Conservation (phyloP, 2,329 filamentous ascomycete species). For the Kalaharituber pfeilii region DNA sequence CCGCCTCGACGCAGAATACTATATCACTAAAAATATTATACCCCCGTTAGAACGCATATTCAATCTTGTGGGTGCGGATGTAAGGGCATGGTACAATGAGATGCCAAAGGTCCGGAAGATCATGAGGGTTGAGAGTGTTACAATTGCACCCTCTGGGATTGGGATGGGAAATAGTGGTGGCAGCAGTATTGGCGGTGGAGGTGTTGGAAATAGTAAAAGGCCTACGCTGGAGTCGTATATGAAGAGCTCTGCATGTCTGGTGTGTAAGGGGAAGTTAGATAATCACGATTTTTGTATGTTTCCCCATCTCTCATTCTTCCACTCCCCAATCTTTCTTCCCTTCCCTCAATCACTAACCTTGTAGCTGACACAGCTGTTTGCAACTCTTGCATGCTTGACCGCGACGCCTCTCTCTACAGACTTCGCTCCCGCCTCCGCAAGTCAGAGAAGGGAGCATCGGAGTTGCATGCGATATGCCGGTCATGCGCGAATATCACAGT, state of each 20-base stretch:
- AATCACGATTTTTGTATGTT: conserved; percentile 29
- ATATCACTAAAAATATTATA: conserved; percentile 89
- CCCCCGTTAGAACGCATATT: conserved; percentile 92
- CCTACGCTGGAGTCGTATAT: conserved; percentile 88
- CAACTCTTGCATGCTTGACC: conserved; percentile 35
- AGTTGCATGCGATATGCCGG: conserved; percentile 56
- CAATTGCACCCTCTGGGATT: conserved; percentile 18
- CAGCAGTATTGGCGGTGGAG: conserved; percentile 29
- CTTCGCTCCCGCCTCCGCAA: conserved; percentile 45
- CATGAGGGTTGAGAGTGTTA: conserved; percentile 38
- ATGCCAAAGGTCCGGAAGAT: conserved; percentile 83
- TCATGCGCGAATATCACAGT: conserved; percentile 59
- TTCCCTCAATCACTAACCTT: conserved; percentile 19
- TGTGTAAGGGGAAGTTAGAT: conserved; percentile 49
- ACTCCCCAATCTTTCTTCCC: neutral
- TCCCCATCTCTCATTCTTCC: conserved; percentile 24
- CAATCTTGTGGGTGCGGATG: conserved; percentile 84
- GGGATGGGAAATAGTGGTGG: conserved; percentile 15
- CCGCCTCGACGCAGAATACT: conserved; percentile 84
- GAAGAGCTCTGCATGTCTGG: conserved; percentile 58
- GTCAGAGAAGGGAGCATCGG: conserved; percentile 45
- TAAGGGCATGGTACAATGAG: conserved; percentile 82
- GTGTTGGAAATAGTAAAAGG: neutral
- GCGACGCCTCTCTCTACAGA: conserved; percentile 43
- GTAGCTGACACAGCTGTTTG: conserved; percentile 35